phyloP scores from a whole-genome alignment of 768 basidiomycete genomes.

The Boletus subcaerulescens region DNA sequence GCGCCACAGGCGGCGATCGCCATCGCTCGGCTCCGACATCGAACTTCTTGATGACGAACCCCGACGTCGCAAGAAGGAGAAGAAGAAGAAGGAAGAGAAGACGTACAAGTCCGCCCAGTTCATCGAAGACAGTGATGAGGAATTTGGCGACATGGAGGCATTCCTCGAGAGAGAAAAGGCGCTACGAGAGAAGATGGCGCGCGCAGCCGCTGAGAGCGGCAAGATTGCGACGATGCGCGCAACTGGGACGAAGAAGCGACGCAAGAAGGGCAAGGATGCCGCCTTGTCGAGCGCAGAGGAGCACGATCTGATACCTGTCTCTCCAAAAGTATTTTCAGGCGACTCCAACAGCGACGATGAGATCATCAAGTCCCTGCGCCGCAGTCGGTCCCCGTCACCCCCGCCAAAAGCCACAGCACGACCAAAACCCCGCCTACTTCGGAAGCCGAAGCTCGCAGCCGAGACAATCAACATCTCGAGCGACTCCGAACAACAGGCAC shows the following conservation, averaged over 20 bases:
- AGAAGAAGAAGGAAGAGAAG: slow-evolving; percentile 65
- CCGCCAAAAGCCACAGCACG: slow-evolving; percentile 20
- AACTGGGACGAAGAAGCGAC: slow-evolving; percentile 58
- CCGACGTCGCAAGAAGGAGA: slow-evolving; percentile 39
- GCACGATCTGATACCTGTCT: slow-evolving; percentile 16
- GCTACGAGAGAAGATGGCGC: slow-evolving; percentile 52
- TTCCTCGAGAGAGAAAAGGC: slow-evolving; percentile 77
- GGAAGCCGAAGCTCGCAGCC: slow-evolving; percentile 25
- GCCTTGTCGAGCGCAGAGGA: slow-evolving; percentile 40
- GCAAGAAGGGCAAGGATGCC: slow-evolving; percentile 41
- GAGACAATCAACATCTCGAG: slow-evolving; percentile 22
- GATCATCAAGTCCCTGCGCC: slow-evolving; percentile 18
- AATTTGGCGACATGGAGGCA: slow-evolving; percentile 73
- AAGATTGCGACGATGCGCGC: slow-evolving; percentile 43
- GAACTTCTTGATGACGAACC: slow-evolving; percentile 35
- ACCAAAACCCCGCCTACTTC: slow-evolving; percentile 42
- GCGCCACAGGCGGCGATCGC: slow-evolving; percentile 50
- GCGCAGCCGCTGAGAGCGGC: slow-evolving; percentile 43
- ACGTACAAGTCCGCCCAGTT: slow-evolving; percentile 87
- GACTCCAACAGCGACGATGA: slow-evolving; percentile 28
- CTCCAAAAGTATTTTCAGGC: slow-evolving; percentile 13
- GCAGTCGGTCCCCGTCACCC: slow-evolving; percentile 25
- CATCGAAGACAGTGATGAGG: slow-evolving; percentile 88
- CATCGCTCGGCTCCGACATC: slow-evolving; percentile 44
- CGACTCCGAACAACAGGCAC: slow-evolving; percentile 16